Conservation (phyloP, 257 asterid species). For the Apocynum venetum region DNA sequence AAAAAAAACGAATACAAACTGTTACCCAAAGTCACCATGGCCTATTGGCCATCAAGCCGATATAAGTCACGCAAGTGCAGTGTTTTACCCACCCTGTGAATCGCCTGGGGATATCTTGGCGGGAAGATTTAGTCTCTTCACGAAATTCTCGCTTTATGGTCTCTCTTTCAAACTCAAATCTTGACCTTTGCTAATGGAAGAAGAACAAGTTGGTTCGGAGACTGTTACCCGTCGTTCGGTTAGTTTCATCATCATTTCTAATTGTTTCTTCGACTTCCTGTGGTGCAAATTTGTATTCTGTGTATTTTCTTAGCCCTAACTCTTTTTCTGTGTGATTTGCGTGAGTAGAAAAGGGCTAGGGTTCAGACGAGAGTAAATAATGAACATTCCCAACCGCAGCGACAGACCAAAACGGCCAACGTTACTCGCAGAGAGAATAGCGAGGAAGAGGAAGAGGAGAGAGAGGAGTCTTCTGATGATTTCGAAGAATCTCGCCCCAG, state of each 20-base stretch:
- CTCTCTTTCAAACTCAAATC: not conserved
- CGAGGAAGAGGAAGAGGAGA: conserved; percentile 61
- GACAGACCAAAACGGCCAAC: conserved; percentile 7
- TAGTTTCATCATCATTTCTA: conserved; percentile 19
- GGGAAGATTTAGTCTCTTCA: conserved; percentile 16
- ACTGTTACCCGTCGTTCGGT: conserved; percentile 68
- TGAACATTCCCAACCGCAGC: conserved; percentile 17
- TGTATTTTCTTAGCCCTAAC: conserved; percentile 20
- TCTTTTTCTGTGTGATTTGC: conserved; percentile 12
- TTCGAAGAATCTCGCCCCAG: conserved; percentile 59
- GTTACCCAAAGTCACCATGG: too few species aligned
- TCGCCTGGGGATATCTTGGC: conserved; percentile 16
- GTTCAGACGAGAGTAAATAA: conserved; percentile 48
- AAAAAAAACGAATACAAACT: too few species aligned
- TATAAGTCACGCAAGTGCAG: not conserved
- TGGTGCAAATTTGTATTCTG: not conserved
- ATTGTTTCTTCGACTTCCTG: not conserved
- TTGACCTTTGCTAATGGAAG: conserved; percentile 44
- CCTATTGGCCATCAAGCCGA: not conserved
- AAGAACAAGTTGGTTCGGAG: conserved; percentile 51
- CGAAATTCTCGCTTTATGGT: not conserved
- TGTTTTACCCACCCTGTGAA: not conserved
- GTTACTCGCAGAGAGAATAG: conserved; percentile 36
- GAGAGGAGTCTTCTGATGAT: conserved; percentile 76
- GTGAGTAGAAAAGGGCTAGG: conserved; percentile 76